Conservation (phyloP, 768 basidiomycete species). For the Amanita pallidorosea region DNA sequence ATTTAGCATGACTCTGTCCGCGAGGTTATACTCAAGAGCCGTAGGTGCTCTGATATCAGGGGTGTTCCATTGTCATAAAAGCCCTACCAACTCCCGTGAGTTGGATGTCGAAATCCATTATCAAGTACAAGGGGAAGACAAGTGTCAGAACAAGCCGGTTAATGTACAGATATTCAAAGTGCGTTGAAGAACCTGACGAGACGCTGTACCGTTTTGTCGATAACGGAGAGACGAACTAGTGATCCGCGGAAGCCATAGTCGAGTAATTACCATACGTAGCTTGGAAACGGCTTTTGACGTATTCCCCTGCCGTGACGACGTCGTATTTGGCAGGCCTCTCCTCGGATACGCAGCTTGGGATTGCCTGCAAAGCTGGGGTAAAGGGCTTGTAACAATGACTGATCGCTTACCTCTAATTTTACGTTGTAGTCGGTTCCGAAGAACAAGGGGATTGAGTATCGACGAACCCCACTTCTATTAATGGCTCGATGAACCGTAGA, state of each 20-base stretch:
- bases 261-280: slow-evolving; percentile 42
- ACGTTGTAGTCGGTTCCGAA: slow-evolving; percentile 88
- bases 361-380: slow-evolving; percentile 24
- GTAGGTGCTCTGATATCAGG: slow-evolving; percentile 69
- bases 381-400: neutral
- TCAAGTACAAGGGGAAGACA: slow-evolving; percentile 31
- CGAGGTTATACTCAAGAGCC: neutral
- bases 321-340: slow-evolving; percentile 49
- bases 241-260: slow-evolving; percentile 9
- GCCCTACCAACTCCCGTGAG: slow-evolving; percentile 70
- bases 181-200: slow-evolving; percentile 18
- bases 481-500: slow-evolving; percentile 84
- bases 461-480: slow-evolving; percentile 55
- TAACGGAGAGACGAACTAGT: neutral
- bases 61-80: slow-evolving; percentile 78
- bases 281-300: slow-evolving; percentile 62
- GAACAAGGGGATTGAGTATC: slow-evolving; percentile 86
- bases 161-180: slow-evolving; percentile 75
- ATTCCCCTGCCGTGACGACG: slow-evolving; percentile 70
- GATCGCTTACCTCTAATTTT: slow-evolving; percentile 52
- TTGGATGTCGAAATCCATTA: slow-evolving; percentile 90
- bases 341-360: slow-evolving; percentile 37
- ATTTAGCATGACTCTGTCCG: slow-evolving; percentile 11
- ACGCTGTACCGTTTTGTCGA: neutral
- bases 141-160: slow-evolving; percentile 24